Evolutionary conservation across 805 yeast genomes (phyloP), one percentile per base, ranked within the genome.

Genomic region (Alloascoidea africana): DNA sequence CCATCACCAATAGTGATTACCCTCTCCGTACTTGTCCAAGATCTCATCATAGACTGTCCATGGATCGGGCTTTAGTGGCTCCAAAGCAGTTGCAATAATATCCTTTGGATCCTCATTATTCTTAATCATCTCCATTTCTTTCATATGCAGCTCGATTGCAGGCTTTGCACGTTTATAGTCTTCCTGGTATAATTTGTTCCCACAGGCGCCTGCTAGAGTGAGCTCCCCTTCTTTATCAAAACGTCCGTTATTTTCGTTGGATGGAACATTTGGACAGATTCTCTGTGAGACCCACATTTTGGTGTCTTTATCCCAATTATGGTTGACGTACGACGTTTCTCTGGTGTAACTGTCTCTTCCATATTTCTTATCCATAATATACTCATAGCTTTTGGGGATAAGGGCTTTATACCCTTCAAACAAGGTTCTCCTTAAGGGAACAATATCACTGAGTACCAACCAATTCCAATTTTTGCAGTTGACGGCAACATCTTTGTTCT

Each of bases 381-480:
- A 42, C 6, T 60, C 58, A 18, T 54, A 53, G 35, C 48, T 48
- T 33, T 54, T 47, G 0, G 80, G 81, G 16, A 71, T 52, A 39
- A 60, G 61, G 1, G 68, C 62, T 13, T 59, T 42, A 6, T 51
- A 66, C 2, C 84, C 84, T 51, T 81, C 87, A 44, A 72, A 76
- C 15, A 60, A 44, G 0, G 81, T 65, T 27, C 66, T 58, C 3
- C 67, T 54, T 41, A 81, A 56, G 0, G 84, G 79, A 5, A 60
- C 48, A 13, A 80, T 50, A 36, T 70, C 74, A 5, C 63, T 63
- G 23, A 62, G 48, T 4, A 57, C 50, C 50, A 69, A 70, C 43
- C 62, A 65, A 53, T 82, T 85, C 42, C 61, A 54, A 49, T 75
- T 73, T 36, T 73, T 63, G 55, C 82, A 74, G 41, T 65, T 59